These are phyloP conservation scores for Physcomitrellopsis africana DNA, from an alignment of 225 moss, liverwort and hornwort species.

Conservation along the genomic window DNA sequence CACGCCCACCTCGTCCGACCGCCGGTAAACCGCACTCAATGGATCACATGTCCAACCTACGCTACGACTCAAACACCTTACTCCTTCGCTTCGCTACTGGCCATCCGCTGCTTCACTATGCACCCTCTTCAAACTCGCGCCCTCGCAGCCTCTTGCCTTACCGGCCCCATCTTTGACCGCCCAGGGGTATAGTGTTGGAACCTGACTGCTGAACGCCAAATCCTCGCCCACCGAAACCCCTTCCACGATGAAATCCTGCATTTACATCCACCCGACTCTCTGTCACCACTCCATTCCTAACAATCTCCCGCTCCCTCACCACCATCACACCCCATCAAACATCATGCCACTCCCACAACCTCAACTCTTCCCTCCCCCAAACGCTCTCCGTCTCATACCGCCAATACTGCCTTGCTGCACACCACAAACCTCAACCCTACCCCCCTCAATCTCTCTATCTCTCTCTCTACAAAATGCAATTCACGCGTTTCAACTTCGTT, in stretches of 20 bases:
- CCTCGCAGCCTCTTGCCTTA: conserved; percentile 48
- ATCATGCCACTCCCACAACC: too few species aligned
- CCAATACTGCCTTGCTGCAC: too few species aligned
- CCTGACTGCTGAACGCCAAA: conserved; percentile 93
- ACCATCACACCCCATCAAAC: neutral
- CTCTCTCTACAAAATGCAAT: too few species aligned
- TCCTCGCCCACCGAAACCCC: conserved; percentile 87
- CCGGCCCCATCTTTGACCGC: conserved; percentile 97
- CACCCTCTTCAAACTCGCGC: conserved; percentile 30
- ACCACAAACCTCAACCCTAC: too few species aligned
- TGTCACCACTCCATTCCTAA: conserved; percentile 1
- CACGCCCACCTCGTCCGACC: too few species aligned
- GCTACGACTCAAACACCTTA: conserved; percentile 32
- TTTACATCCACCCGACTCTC: neutral
- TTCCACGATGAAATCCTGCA: conserved; percentile 91
- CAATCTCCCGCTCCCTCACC: neutral
- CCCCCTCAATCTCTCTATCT: too few species aligned
- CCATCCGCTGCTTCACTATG: conserved; percentile 15
- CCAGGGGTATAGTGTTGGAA: conserved; percentile 94
- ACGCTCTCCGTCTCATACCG: too few species aligned
- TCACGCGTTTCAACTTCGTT: too few species aligned
- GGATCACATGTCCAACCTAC: conserved; percentile 22
- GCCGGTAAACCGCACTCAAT: conserved; percentile 21
- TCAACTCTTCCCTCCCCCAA: too few species aligned
- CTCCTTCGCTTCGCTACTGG: conserved; percentile 26